These are phyloP conservation scores for Anisodus acutangulus DNA, from an alignment of 257 asterid genomes.

Conservation along the genomic window DNA sequence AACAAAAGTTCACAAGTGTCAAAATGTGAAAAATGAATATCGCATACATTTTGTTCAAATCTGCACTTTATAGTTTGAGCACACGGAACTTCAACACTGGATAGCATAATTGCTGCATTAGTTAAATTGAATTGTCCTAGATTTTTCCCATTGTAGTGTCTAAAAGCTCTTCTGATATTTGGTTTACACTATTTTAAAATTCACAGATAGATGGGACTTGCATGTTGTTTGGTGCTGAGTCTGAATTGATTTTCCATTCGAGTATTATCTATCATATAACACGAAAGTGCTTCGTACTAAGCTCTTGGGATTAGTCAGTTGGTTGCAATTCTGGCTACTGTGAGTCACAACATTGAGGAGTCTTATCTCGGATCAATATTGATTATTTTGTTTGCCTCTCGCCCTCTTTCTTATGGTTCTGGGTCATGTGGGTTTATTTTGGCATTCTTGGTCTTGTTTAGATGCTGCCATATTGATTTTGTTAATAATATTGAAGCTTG, in stretches of 20 bases:
- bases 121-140: neutral
- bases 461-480: neutral
- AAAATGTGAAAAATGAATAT: neutral
- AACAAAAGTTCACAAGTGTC: neutral
- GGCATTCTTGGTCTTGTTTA: neutral
- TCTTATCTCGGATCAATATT: neutral
- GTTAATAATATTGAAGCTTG: conserved; percentile 23
- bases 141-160: neutral
- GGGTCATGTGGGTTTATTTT: neutral
- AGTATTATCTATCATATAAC: neutral
- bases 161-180: neutral
- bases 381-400: neutral
- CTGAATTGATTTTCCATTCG: neutral
- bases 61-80: neutral
- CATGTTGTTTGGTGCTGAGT: conserved; percentile 13
- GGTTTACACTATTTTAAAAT: neutral
- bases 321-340: neutral
- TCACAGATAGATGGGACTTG: neutral
- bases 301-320: neutral
- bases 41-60: conserved; percentile 19
- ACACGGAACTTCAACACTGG: neutral
- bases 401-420: neutral
- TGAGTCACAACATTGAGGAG: neutral
- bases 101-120: neutral
- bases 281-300: neutral